phyloP scores from a whole-genome alignment of 169 alveolate genomes.

The Theileria luwenshuni region DNA sequence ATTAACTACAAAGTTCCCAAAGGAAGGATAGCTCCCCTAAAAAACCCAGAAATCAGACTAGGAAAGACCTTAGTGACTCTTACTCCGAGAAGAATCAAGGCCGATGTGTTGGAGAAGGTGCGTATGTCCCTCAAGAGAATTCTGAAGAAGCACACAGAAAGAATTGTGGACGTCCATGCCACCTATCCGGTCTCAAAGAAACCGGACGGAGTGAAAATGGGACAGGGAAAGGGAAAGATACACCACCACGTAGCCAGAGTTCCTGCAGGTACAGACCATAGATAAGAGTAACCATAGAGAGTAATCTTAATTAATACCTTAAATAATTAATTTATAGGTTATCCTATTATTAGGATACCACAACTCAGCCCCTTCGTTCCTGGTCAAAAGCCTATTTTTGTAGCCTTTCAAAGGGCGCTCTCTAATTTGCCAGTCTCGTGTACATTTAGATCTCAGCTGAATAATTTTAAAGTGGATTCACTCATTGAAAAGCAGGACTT shows the following conservation, averaged over 20 bases:
- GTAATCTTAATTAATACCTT: neutral
- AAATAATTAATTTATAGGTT: slow-evolving; percentile 36
- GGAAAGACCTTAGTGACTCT: slow-evolving; percentile 75
- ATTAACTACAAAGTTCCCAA: slow-evolving; percentile 77
- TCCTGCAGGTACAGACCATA: slow-evolving; percentile 76
- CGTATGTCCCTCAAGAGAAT: slow-evolving; percentile 71
- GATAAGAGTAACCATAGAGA: no score
- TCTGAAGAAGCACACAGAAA: slow-evolving; percentile 70
- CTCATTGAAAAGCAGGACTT: neutral
- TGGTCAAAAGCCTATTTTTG: slow-evolving; percentile 32
- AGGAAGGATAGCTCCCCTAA: slow-evolving; percentile 75
- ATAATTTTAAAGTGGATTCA: slow-evolving; percentile 41
- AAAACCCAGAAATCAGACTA: slow-evolving; percentile 68
- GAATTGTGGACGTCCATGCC: slow-evolving; percentile 74
- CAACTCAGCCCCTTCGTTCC: slow-evolving; percentile 63
- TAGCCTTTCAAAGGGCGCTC: slow-evolving; percentile 48
- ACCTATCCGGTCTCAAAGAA: slow-evolving; percentile 80
- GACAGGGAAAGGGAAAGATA: slow-evolving; percentile 78
- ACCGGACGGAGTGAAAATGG: slow-evolving; percentile 84
- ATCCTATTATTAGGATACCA: slow-evolving; percentile 52
- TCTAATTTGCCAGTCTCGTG: slow-evolving; percentile 57
- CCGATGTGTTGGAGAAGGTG: slow-evolving; percentile 73
- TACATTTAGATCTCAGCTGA: slow-evolving; percentile 56
- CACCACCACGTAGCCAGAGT: slow-evolving; percentile 80
- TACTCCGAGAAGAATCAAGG: slow-evolving; percentile 77